phyloP scores from a whole-genome alignment of 805 yeast species.

The Suhomyces xylopsoci region DNA sequence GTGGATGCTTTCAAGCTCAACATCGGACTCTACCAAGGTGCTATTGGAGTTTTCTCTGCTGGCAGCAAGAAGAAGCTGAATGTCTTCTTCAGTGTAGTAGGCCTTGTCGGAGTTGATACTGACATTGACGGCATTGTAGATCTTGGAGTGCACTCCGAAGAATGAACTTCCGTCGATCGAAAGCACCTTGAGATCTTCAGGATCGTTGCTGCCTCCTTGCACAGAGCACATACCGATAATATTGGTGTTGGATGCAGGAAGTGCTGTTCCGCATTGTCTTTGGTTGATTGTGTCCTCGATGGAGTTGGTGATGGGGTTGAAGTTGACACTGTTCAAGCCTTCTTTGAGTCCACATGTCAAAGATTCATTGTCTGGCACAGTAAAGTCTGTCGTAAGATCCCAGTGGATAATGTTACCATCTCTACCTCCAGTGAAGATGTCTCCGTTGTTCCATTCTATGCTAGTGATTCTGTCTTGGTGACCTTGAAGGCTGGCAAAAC shows the following conservation, averaged over 20 bases:
- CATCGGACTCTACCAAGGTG: conserved; percentile 15
- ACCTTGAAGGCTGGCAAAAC: conserved; percentile 52
- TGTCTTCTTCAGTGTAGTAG: conserved; percentile 31
- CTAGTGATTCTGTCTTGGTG: conserved; percentile 54
- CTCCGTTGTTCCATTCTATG: conserved; percentile 57
- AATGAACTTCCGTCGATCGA: conserved; percentile 55
- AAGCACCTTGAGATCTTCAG: conserved; percentile 37
- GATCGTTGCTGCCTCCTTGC: conserved; percentile 13
- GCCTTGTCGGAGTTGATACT: conserved; percentile 18
- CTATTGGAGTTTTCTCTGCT: conserved; percentile 10
- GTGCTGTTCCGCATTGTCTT: conserved; percentile 59
- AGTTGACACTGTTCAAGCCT: conserved; percentile 42
- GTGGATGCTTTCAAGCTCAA: conserved; percentile 7
- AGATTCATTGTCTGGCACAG: conserved; percentile 2
- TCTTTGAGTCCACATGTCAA: conserved; percentile 43
- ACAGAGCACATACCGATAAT: conserved; percentile 47
- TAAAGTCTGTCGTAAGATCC: conserved; percentile 43
- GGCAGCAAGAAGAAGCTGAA: conserved; percentile 18
- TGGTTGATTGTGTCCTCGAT: conserved; percentile 31
- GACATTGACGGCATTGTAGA: conserved; percentile 29
- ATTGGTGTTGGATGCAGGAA: conserved; percentile 56
- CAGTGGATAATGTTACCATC: conserved; percentile 71
- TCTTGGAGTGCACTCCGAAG: conserved; percentile 53
- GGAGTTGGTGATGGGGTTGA: conserved; percentile 29
- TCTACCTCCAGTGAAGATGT: conserved; percentile 55